Evolutionary conservation across 345 rosid genomes (phyloP).

Genomic region (Anacardium occidentale): DNA sequence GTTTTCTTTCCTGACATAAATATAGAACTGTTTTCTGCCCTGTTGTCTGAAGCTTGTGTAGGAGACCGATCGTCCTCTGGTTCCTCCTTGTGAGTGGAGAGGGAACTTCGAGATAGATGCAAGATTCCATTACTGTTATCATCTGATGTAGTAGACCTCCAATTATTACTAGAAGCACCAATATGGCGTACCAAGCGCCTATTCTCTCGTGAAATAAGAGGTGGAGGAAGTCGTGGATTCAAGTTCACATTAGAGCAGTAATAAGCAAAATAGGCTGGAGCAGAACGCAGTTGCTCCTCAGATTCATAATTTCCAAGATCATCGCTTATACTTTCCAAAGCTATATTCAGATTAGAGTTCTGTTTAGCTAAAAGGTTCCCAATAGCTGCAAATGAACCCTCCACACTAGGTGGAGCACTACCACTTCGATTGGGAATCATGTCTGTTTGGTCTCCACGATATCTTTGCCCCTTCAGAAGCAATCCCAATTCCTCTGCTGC

Average conservation of each 20-base stretch:
- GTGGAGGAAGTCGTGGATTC: conserved; percentile 95
- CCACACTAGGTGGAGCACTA: conserved; percentile 97
- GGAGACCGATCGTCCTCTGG: conserved; percentile 72
- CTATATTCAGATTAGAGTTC: conserved; percentile 39
- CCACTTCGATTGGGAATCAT: conserved; percentile 80
- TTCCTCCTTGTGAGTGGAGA: conserved; percentile 77
- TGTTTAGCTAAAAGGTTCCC: conserved; percentile 61
- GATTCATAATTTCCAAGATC: conserved; percentile 51
- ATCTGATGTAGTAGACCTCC: conserved; percentile 47
- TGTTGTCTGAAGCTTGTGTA: conserved; percentile 24
- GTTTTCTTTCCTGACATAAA: conserved; percentile 32
- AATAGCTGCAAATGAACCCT: conserved; percentile 85
- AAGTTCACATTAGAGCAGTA: conserved; percentile 76
- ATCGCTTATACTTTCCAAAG: conserved; percentile 56
- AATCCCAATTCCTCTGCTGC: conserved; percentile 78
- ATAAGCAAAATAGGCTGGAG: conserved; percentile 79
- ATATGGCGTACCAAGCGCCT: conserved; percentile 60
- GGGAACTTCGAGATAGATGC: conserved; percentile 50
- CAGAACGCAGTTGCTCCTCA: conserved; percentile 77
- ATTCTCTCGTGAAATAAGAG: conserved; percentile 79
- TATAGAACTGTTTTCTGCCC: conserved; percentile 23
- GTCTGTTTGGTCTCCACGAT: conserved; percentile 44
- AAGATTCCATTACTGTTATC: conserved; percentile 46
- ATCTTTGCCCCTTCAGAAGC: conserved; percentile 61
- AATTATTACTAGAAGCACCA: conserved; percentile 58